Base-by-base conservation (phyloP, 306 rosid genomes). In the Cucurbita argyrosperma region DNA sequence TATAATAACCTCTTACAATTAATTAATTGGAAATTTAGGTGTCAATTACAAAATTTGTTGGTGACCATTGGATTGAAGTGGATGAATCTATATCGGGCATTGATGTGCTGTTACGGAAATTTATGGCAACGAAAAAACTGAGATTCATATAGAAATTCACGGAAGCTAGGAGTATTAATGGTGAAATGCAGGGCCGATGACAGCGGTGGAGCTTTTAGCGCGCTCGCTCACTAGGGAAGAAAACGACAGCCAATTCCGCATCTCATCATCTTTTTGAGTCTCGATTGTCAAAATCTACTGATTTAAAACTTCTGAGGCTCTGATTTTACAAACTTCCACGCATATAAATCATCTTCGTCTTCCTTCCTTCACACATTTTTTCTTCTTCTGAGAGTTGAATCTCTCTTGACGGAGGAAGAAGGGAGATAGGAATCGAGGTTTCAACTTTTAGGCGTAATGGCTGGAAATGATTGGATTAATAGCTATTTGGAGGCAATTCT, bases 381-480 rank as follows among this genome's bases (percentile, higher is more conserved):
- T 14, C 3, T 38, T 39, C 23, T n/a, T 75, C 40, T 39, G 51
- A 72, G 65, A 77, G 72, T 50, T 37, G 2, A 12, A 43, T 23
- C 69, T 40, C 51, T 62, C 13, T 58, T 0, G 15, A 26, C 50
- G 26, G 9, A 21, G 46, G 50, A 58, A 12, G 40, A 43, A 26
- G 65, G 5, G 43, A 51, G 67, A 43, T 14, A 54, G 10, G 62
- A 35, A 50, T 30, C 43, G 81, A 63, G 46, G 66, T 37, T 45
- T 37, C 50, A 1, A 53, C 10, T 16, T 53, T 53, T 23, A 53
- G 72, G 45, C 35, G 43, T 26, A 76, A 94, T 88, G 97, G 97
- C 97, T 8, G 97, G 96, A 15, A 94, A 94, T 74, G 99, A 94
- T 77, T 94, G 99, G 99, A 65, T 94, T 6, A 94, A 94, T 83